Percentiles rank a stretch among this genome's conserved stretches.
Evolutionary conservation across 805 yeast genomes (phyloP).

Genomic region (Ogataea allantospora): DNA sequence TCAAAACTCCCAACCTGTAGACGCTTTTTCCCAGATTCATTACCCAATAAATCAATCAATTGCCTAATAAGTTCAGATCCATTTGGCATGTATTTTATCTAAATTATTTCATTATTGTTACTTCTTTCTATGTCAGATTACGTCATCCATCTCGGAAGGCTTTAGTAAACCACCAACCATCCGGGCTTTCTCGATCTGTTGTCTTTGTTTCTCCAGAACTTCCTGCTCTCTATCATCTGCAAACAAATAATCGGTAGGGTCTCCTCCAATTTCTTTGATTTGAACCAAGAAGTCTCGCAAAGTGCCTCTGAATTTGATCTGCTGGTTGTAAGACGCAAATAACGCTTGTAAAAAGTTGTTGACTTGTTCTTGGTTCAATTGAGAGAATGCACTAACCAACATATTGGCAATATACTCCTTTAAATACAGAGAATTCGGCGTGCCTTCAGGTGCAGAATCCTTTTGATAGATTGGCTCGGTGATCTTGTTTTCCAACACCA

Average conservation of each 20-base stretch:
- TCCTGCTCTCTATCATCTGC: conserved; percentile 90
- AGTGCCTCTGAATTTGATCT: conserved; percentile 72
- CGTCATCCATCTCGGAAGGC: conserved; percentile 78
- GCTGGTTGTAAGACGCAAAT: conserved; percentile 69
- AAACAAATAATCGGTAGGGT: conserved; percentile 88
- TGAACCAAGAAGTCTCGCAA: conserved; percentile 95
- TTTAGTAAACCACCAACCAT: conserved; percentile 91
- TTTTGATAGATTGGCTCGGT: conserved; percentile 73
- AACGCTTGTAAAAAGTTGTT: conserved; percentile 77
- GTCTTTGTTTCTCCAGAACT: conserved; percentile 60
- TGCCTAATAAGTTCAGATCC: conserved; percentile 1
- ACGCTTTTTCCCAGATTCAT: background rate
- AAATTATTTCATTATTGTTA: background rate
- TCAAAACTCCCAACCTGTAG: conserved; percentile 17
- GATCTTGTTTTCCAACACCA: conserved; percentile 76
- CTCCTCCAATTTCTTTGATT: conserved; percentile 94
- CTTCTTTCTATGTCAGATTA: conserved; percentile 4
- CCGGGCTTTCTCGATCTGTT: conserved; percentile 77
- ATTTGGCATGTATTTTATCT: conserved; percentile 1
- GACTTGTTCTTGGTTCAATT: conserved; percentile 80
- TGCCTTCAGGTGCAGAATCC: conserved; percentile 83
- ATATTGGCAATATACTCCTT: conserved; percentile 79
- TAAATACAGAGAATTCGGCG: conserved; percentile 74
- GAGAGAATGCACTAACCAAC: conserved; percentile 88
- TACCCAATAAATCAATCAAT: conserved; percentile 6